phyloP scores from a whole-genome alignment of 441 rosid species.

The California macrophylla region DNA sequence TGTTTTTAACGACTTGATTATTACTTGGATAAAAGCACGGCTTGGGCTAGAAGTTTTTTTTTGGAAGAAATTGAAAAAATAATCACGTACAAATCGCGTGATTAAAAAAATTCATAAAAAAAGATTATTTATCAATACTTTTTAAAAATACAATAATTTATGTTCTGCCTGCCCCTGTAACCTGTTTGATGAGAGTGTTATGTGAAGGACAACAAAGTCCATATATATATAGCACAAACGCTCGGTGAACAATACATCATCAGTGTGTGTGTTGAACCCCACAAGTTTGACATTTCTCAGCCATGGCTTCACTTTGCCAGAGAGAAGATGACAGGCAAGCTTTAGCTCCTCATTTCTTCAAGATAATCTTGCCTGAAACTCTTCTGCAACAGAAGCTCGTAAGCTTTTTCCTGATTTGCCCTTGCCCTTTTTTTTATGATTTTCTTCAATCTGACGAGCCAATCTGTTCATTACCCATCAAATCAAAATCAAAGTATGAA shows the following conservation, averaged over 20 bases:
- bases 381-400: constrained; percentile 14
- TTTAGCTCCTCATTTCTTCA: constrained; percentile 22
- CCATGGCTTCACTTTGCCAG: background rate
- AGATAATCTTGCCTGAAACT: constrained; percentile 14
- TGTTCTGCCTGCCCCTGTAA: background rate
- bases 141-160: too few relatives aligned
- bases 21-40: too few relatives aligned
- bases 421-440: background rate
- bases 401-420: background rate
- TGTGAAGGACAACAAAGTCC: background rate
- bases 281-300: background rate
- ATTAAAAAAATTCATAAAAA: too few relatives aligned
- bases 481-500: background rate
- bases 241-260: background rate
- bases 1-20: too few relatives aligned
- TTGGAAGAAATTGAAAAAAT: too few relatives aligned
- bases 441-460: background rate
- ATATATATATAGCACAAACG: background rate
- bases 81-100: too few relatives aligned
- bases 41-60: too few relatives aligned
- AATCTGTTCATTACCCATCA: background rate
- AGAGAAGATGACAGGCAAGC: background rate
- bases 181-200: background rate
- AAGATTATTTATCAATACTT: too few relatives aligned
- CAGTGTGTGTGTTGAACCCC: too few relatives aligned